These are phyloP conservation scores for Termitomyces sp. DNA, from an alignment of 768 basidiomycete genomes.

Conservation along the genomic window DNA sequence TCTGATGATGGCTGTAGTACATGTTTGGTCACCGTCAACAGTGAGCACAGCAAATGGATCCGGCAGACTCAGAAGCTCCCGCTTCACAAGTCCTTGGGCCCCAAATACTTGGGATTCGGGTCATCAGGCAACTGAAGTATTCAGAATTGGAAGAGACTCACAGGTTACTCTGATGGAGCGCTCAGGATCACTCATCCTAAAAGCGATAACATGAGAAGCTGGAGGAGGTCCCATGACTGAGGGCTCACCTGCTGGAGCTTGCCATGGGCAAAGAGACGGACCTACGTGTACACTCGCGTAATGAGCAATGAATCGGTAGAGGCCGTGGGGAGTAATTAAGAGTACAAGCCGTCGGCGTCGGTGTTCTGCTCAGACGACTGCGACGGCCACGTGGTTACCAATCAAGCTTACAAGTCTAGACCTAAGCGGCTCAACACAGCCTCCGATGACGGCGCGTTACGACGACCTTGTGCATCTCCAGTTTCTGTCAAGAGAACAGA, in stretches of 20 bases:
- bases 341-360: conserved; percentile 5
- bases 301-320: neutral
- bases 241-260: conserved; percentile 33
- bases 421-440: neutral
- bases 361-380: conserved; percentile 5
- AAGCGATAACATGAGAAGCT: conserved; percentile 14
- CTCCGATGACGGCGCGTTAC: neutral
- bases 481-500: neutral
- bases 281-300: neutral
- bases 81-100: conserved; percentile 71
- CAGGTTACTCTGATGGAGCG: conserved; percentile 50
- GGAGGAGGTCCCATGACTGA: conserved; percentile 1
- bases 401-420: neutral
- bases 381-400: conserved; percentile 18
- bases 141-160: conserved; percentile 27
- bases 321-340: conserved; percentile 1
- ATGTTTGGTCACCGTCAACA: conserved; percentile 81
- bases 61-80: conserved; percentile 77
- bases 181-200: conserved; percentile 47
- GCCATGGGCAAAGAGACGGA: conserved; percentile 13
- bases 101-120: conserved; percentile 59
- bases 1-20: conserved; percentile 71
- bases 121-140: conserved; percentile 2
- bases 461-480: neutral
- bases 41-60: conserved; percentile 90